Evolutionary conservation across 129 eudicot species (phyloP).

Genomic region (Dittrichia graveolens): DNA sequence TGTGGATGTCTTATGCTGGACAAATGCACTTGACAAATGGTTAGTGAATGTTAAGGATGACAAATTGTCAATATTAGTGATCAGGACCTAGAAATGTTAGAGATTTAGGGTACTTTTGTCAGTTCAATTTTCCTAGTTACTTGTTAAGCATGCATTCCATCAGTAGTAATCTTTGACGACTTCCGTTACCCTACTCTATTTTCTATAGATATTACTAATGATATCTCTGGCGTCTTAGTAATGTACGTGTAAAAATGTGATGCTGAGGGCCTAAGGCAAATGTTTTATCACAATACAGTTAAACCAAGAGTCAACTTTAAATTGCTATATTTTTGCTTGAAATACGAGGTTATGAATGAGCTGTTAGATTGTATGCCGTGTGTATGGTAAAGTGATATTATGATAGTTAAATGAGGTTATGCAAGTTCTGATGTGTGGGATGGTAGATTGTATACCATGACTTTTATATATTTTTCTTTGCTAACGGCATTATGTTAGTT

Average conservation of each 20-base stretch:
- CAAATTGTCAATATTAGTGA: not conserved
- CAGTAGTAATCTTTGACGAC: not conserved
- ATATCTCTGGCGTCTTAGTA: not conserved
- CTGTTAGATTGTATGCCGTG: constrained; percentile 15
- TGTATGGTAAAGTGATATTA: not conserved
- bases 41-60: constrained; percentile 10
- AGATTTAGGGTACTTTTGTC: constrained; percentile 8
- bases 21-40: not conserved
- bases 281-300: constrained; percentile 1
- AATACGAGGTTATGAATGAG: constrained; percentile 6
- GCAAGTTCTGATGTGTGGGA: constrained; percentile 13
- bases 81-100: not conserved
- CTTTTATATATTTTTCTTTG: not conserved
- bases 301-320: not conserved
- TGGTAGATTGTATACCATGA: constrained; percentile 12
- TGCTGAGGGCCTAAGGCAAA: not conserved
- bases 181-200: not conserved
- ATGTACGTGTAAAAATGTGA: not conserved
- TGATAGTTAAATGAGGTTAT: constrained; percentile 9
- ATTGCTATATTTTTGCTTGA: constrained; percentile 6
- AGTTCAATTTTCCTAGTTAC: not conserved
- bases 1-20: not conserved
- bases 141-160: constrained; percentile 5
- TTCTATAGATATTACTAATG: not conserved
- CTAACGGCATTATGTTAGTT: not conserved